These are phyloP conservation scores for Apiospora arundinis DNA, from an alignment of 2,329 filamentous ascomycete species.

Conservation along the genomic window DNA sequence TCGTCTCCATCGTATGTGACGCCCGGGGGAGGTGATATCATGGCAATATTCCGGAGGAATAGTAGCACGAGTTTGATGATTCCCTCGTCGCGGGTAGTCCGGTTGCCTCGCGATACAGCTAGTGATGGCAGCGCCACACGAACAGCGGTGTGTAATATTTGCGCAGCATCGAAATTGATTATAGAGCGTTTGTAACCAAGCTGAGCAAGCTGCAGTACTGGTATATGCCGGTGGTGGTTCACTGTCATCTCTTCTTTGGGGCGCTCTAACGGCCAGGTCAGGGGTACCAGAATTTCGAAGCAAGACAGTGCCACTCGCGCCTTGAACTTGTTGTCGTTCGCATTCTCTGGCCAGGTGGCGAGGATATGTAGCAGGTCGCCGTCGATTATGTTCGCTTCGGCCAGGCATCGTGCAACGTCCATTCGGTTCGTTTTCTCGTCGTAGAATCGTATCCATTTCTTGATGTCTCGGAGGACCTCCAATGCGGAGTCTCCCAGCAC, in stretches of 20 bases:
- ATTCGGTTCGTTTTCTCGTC: conserved; percentile 92
- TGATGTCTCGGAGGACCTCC: conserved; percentile 89
- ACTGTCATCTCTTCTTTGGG: conserved; percentile 82
- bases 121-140: conserved; percentile 85
- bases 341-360: conserved; percentile 77
- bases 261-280: conserved; percentile 92
- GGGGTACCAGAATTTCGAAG: conserved; percentile 86
- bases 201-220: conserved; percentile 87
- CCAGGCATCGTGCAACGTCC: conserved; percentile 91
- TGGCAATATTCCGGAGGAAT: conserved; percentile 85
- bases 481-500: conserved; percentile 91
- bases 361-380: conserved; percentile 91
- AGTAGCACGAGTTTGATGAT: conserved; percentile 92
- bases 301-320: conserved; percentile 83
- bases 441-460: conserved; percentile 93
- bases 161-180: conserved; percentile 79
- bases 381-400: conserved; percentile 89
- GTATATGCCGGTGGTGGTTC: conserved; percentile 91
- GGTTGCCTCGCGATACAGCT: conserved; percentile 76
- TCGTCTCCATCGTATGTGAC: conserved; percentile 86
- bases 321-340: conserved; percentile 75
- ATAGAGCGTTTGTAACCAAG: conserved; percentile 88
- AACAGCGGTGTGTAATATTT: conserved; percentile 81
- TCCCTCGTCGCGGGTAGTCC: conserved; percentile 81
- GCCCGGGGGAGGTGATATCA: conserved; percentile 78